These are phyloP conservation scores for Beauveria brongniartii DNA, from an alignment of 2,329 filamentous ascomycete genomes.

Conservation along the genomic window DNA sequence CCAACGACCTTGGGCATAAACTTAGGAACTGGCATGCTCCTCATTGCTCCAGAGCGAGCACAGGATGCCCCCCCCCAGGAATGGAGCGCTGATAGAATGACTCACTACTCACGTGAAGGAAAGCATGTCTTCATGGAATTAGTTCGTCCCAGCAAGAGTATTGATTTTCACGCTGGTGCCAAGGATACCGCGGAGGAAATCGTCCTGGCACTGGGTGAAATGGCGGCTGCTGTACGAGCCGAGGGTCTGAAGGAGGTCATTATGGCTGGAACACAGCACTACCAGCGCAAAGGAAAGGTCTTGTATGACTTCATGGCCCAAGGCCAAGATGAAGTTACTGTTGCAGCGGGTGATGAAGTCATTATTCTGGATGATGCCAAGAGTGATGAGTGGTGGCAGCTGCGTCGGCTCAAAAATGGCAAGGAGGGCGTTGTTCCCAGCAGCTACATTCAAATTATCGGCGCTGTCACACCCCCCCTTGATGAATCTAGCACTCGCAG, in stretches of 20 bases:
- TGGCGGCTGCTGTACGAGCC: conserved; percentile 78
- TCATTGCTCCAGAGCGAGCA: conserved; percentile 80
- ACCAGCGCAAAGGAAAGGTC: conserved; percentile 75
- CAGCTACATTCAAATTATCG: conserved; percentile 88
- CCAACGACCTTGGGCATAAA: conserved; percentile 96
- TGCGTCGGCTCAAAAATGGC: conserved; percentile 80
- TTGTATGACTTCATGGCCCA: conserved; percentile 96
- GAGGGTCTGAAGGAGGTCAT: conserved; percentile 80
- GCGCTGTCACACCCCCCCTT: conserved; percentile 47
- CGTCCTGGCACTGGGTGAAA: conserved; percentile 75
- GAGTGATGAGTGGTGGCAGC: conserved; percentile 98
- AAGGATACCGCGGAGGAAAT: conserved; percentile 97
- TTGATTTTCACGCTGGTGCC: conserved; percentile 93
- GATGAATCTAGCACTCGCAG: conserved; percentile 42
- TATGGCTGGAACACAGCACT: conserved; percentile 61
- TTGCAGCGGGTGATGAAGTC: conserved; percentile 83
- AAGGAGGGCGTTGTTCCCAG: conserved; percentile 94
- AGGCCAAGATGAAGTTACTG: conserved; percentile 92
- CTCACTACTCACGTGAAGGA: conserved; percentile 95
- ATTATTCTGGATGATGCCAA: conserved; percentile 80
- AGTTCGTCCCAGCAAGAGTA: conserved; percentile 82
- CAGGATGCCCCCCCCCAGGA: conserved; percentile 79
- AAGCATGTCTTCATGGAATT: conserved; percentile 97
- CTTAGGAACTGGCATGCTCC: conserved; percentile 75
- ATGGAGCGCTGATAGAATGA: conserved; percentile 91